Evolutionary conservation across 306 rosid genomes (phyloP).

Genomic region (Citrullus mucosospermus): DNA sequence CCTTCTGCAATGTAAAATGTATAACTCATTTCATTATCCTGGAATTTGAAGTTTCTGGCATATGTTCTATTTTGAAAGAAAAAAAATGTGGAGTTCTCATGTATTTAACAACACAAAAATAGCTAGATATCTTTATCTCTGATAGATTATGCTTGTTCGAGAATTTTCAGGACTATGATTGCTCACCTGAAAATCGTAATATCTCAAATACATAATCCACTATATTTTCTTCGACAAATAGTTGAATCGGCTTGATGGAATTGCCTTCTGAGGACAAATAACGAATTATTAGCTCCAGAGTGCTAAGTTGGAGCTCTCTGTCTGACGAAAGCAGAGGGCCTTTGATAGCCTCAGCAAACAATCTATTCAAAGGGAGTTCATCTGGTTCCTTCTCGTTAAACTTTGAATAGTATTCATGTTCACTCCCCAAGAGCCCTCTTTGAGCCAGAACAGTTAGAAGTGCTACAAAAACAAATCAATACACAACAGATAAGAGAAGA

Average conservation of each 20-base stretch:
- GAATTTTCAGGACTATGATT: background rate
- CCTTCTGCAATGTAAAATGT: slow-evolving; percentile 37
- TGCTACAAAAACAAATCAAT: slow-evolving; percentile 30
- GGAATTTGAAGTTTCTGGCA: background rate
- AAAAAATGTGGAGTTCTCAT: background rate
- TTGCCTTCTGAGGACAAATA: slow-evolving; percentile 53
- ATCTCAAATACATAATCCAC: slow-evolving; percentile 95
- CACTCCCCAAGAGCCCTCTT: slow-evolving; percentile 45
- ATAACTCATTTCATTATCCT: slow-evolving; percentile 21
- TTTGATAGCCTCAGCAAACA: slow-evolving; percentile 85
- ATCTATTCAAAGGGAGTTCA: slow-evolving; percentile 33
- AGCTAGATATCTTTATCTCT: background rate
- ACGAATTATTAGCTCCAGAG: slow-evolving; percentile 52
- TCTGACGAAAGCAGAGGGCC: slow-evolving; percentile 82
- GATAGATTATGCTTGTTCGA: background rate
- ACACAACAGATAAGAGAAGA: background rate
- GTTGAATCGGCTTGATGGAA: slow-evolving; percentile 46
- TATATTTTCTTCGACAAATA: slow-evolving; percentile 73
- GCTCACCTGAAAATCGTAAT: slow-evolving; percentile 77
- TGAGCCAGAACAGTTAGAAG: slow-evolving; percentile 63
- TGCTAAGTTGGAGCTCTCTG: slow-evolving; percentile 61
- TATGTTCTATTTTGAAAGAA: background rate
- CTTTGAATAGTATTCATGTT: slow-evolving; percentile 26
- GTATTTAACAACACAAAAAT: background rate
- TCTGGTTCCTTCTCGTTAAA: slow-evolving; percentile 28